Evolutionary conservation across 495 filamentous ascomycete species (phyloP), one percentile per base, ranked within the genome.

Genomic region (Penicillium bialowiezense): DNA sequence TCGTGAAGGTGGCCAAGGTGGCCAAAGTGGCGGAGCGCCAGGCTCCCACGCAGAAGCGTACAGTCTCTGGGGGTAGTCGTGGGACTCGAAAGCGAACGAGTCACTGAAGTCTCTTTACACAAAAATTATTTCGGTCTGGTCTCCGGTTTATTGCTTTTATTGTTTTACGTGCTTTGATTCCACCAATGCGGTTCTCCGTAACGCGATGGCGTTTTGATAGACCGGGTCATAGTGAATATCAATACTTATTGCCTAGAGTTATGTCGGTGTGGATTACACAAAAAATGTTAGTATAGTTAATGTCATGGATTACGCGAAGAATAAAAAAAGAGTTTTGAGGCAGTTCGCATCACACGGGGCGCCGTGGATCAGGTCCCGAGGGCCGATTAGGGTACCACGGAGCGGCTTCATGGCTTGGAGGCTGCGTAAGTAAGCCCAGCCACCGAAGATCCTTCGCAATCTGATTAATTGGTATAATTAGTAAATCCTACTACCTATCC

Each of bases 1-100:
- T 72, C 7, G 59, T 72, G 50, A 55, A 60, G 40, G 66, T 65
- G 31, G n/a, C 41, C 57, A 59, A 60, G 42, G 66, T 65, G 31
- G n/a, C 41, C 57, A 59, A 15, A 31, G 43, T 45, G 43, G 43
- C 43, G 20, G 62, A 71, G 54, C 64, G 66, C 29, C 52, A 54
- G 40, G 42, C 51, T 28, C 59, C 63, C 0, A 33, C 51, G 9
- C 50, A 65, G 26, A 53, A 52, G 28, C 54, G 60, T 7, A 38
- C 49, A 13, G 53, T 63, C 17, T 35, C 60, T 35, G 53, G 57
- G 18, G 50, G 44, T 12, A 41, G 51, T 35, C 52, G 49, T 41
- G 53, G 49, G 31, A 48, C 55, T 48, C 58, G 63, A 41, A 60
- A 61, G 35, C 62, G 61, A 34, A 55, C n/a, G 19, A 64, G 50